phyloP scores from a whole-genome alignment of 228 moss, liverwort and hornwort species.

The Sphagnum magellanicum region DNA sequence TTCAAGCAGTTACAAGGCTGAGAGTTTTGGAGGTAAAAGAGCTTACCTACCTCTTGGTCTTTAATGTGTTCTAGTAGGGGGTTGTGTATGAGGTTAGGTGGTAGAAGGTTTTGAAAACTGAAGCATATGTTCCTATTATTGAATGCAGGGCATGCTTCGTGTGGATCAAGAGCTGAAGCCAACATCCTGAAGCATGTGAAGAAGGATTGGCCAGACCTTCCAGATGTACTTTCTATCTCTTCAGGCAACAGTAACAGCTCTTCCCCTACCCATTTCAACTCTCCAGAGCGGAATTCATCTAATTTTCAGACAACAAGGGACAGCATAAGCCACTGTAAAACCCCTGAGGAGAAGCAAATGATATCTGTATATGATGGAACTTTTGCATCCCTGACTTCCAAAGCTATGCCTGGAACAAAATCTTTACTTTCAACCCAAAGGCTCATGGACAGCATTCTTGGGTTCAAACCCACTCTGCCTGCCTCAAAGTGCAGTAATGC shows the following conservation, averaged over 20 bases:
- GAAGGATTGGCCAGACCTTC: constrained; percentile 62
- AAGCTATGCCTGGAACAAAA: constrained; percentile 15
- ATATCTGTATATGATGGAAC: constrained; percentile 17
- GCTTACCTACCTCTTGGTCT: neutral
- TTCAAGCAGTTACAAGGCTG: constrained; percentile 33
- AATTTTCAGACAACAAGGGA: constrained; percentile 27
- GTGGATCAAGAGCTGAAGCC: constrained; percentile 72
- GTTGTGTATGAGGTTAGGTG: neutral
- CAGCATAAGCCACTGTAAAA: constrained; percentile 13
- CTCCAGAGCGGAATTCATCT: constrained; percentile 37
- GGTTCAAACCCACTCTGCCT: constrained; percentile 18
- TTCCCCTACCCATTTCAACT: constrained; percentile 59
- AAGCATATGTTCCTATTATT: constrained; percentile 14
- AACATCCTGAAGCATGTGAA: constrained; percentile 68
- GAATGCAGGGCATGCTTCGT: constrained; percentile 5
- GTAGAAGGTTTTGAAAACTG: neutral
- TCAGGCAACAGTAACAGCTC: constrained; percentile 61
- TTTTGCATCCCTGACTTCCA: constrained; percentile 11
- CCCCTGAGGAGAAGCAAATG: constrained; percentile 10
- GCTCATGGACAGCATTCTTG: constrained; percentile 49
- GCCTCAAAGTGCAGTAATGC: constrained; percentile 7
- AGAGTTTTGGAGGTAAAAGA: constrained; percentile 23
- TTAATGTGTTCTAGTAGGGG: neutral
- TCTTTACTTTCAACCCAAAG: constrained; percentile 28
- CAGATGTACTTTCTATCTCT: constrained; percentile 46